These are phyloP conservation scores for Verticillium zaregamsianum DNA, from an alignment of 2,329 filamentous ascomycete species.

Conservation along the genomic window DNA sequence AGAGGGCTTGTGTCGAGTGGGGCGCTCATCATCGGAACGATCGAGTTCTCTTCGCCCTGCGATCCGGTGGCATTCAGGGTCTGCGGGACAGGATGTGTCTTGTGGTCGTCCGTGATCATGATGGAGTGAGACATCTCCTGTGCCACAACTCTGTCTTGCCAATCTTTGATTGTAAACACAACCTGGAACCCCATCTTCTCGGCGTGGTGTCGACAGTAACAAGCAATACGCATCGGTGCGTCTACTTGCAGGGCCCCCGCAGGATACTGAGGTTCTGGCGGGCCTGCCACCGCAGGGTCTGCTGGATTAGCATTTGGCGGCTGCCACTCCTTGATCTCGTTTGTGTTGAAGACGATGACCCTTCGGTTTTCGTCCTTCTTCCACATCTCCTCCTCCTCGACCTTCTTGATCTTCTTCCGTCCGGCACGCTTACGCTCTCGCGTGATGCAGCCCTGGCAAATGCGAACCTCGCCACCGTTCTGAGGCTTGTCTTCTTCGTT, in stretches of 20 bases:
- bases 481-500: conserved; percentile 69
- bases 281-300: conserved; percentile 37
- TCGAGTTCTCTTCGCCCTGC: neutral
- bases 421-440: conserved; percentile 87
- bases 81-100: conserved; percentile 60
- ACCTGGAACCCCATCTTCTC: conserved; percentile 91
- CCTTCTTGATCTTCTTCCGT: conserved; percentile 89
- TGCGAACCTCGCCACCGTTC: conserved; percentile 90
- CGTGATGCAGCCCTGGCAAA: conserved; percentile 87
- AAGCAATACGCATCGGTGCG: conserved; percentile 91
- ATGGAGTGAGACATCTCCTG: conserved; percentile 85
- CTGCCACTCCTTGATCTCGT: conserved; percentile 82
- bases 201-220: conserved; percentile 91
- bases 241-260: conserved; percentile 71
- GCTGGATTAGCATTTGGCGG: conserved; percentile 28
- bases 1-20: conserved; percentile 24
- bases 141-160: conserved; percentile 68
- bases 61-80: conserved; percentile 9
- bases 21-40: conserved; percentile 4
- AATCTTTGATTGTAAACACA: conserved; percentile 91
- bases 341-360: conserved; percentile 88
- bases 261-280: conserved; percentile 37
- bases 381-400: conserved; percentile 88
- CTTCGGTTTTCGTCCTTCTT: conserved; percentile 73
- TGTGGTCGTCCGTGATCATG: conserved; percentile 98